These are phyloP conservation scores for Phanerochaete sordida DNA, from an alignment of 768 basidiomycete species.

Conservation along the genomic window DNA sequence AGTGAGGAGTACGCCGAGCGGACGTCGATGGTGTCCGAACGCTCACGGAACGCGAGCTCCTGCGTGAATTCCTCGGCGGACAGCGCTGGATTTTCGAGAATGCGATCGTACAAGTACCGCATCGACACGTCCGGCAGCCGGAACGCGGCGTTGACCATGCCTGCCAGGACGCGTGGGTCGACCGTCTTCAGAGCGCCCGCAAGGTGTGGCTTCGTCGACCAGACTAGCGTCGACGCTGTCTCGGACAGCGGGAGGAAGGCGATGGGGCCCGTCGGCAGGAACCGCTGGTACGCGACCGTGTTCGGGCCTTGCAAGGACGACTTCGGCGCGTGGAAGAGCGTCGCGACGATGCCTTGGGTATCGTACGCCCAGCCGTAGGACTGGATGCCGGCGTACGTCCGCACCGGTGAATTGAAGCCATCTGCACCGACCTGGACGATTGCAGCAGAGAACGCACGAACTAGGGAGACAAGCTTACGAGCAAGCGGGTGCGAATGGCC, in stretches of 20 bases:
- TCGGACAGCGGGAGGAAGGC: slow-evolving; percentile 89
- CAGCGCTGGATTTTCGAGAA: slow-evolving; percentile 46
- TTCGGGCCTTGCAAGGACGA: slow-evolving; percentile 60
- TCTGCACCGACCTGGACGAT: slow-evolving; percentile 82
- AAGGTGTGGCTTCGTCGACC: slow-evolving; percentile 82
- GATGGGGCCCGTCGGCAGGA: slow-evolving; percentile 92
- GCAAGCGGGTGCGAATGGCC: slow-evolving; percentile 64
- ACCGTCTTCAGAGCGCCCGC: slow-evolving; percentile 69
- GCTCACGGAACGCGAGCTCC: slow-evolving; percentile 73
- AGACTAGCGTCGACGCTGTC: slow-evolving; percentile 83
- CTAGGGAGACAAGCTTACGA: slow-evolving; percentile 46
- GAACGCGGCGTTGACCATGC: slow-evolving; percentile 90
- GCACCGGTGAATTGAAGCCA: slow-evolving; percentile 92
- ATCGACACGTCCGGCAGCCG: slow-evolving; percentile 75
- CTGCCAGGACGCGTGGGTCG: slow-evolving; percentile 57
- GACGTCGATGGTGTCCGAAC: slow-evolving; percentile 59
- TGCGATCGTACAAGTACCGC: slow-evolving; percentile 56
- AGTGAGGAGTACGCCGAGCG: slow-evolving; percentile 61
- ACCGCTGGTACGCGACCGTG: slow-evolving; percentile 87
- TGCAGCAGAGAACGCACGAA: background rate
- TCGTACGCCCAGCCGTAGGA: slow-evolving; percentile 92
- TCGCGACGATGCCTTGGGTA: slow-evolving; percentile 87
- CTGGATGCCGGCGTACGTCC: slow-evolving; percentile 77
- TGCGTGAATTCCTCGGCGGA: slow-evolving; percentile 46
- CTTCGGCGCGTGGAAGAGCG: slow-evolving; percentile 70